Percentiles rank a stretch among this genome's conserved stretches.
Conservation (phyloP, 768 basidiomycete genomes). For the Boletus rubroflammeus region DNA sequence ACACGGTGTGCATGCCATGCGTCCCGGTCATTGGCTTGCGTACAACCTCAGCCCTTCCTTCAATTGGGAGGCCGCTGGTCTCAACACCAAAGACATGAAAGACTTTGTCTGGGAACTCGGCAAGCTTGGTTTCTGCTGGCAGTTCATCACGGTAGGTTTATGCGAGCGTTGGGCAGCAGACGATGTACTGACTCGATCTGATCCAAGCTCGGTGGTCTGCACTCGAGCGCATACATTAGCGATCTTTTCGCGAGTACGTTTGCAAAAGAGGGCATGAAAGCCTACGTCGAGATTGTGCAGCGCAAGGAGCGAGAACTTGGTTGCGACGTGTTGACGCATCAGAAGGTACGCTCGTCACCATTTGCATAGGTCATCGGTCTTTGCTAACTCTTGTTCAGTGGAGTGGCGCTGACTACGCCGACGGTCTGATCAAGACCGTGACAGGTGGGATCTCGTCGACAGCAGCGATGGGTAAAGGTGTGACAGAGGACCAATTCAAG, state of each 20-base stretch:
- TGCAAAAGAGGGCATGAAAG: constrained; percentile 97
- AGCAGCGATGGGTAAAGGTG: constrained; percentile 98
- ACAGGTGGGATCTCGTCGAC: constrained; percentile 97
- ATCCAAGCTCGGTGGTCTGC: constrained; percentile 85
- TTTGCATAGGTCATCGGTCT: not conserved
- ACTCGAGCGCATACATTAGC: constrained; percentile 96
- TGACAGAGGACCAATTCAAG: constrained; percentile 85
- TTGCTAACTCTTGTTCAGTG: constrained; percentile 50
- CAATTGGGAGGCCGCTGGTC: constrained; percentile 93
- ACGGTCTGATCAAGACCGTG: constrained; percentile 89
- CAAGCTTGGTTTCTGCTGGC: constrained; percentile 96
- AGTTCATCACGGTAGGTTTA: constrained; percentile 90
- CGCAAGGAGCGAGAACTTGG: constrained; percentile 88
- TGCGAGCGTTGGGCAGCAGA: not conserved
- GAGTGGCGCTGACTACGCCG: constrained; percentile 93
- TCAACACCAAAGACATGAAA: constrained; percentile 82
- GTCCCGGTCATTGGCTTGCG: constrained; percentile 91
- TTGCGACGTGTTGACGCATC: constrained; percentile 96
- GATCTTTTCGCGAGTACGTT: constrained; percentile 87
- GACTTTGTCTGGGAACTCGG: constrained; percentile 89
- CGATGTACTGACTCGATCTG: constrained; percentile 2
- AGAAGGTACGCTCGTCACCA: constrained; percentile 59
- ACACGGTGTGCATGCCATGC: constrained; percentile 74
- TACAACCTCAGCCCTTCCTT: constrained; percentile 95
- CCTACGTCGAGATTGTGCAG: constrained; percentile 94